Percentiles rank a stretch among this genome's conserved stretches.
Evolutionary conservation across 2,329 filamentous ascomycete species (phyloP).

Genomic region (Ophiostoma angusticollis): DNA sequence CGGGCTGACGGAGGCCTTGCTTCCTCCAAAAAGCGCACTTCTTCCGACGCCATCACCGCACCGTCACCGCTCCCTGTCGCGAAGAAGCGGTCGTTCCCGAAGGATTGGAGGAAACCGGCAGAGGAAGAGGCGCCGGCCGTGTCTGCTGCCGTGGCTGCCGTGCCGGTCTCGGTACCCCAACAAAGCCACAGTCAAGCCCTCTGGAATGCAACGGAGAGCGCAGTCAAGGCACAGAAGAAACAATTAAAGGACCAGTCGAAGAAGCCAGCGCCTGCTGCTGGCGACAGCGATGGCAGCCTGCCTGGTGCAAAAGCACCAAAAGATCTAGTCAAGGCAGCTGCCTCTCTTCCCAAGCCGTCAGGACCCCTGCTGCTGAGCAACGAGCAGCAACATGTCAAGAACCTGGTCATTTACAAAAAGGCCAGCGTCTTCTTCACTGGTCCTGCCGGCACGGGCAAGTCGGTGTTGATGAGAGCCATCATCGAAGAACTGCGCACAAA

Average conservation of each 20-base stretch:
- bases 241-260: conserved; percentile 53
- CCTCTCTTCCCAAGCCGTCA: conserved; percentile 16
- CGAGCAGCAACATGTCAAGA: conserved; percentile 74
- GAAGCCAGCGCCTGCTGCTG: conserved; percentile 26
- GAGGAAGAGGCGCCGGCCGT: conserved; percentile 24
- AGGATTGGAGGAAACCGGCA: conserved; percentile 22
- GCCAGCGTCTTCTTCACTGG: conserved; percentile 97
- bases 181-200: conserved; percentile 27
- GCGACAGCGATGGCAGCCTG: conserved; percentile 23
- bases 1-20: background rate
- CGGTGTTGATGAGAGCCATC: conserved; percentile 84
- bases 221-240: conserved; percentile 66
- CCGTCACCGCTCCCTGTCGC: conserved; percentile 23
- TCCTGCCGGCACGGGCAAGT: conserved; percentile 93
- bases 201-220: conserved; percentile 65
- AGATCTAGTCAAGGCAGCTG: background rate
- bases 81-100: conserved; percentile 58
- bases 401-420: conserved; percentile 64
- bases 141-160: conserved; percentile 21
- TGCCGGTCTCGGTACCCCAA: no score
- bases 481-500: conserved; percentile 71
- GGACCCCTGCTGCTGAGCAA: conserved; percentile 60
- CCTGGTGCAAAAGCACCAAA: background rate
- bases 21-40: conserved; percentile 27
- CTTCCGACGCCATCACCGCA: conserved; percentile 20